phyloP scores from a whole-genome alignment of 2,329 filamentous ascomycete species.

The Trichoderma guizhouense region DNA sequence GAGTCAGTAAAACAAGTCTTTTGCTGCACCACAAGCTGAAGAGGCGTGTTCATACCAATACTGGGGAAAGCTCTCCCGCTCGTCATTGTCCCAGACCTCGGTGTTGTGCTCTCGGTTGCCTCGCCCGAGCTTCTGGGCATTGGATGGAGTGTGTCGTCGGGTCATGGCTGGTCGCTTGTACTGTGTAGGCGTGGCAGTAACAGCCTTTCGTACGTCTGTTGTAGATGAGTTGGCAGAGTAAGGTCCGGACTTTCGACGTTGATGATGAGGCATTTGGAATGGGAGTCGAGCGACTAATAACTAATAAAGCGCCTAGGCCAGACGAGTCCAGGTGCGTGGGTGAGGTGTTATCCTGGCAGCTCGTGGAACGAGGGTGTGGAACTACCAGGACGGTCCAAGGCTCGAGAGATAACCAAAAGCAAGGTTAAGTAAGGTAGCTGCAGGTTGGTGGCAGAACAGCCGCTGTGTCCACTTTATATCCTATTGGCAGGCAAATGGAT shows the following conservation, averaged over 20 bases:
- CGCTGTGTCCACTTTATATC: neutral
- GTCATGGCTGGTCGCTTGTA: conserved; percentile 47
- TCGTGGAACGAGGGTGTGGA: neutral
- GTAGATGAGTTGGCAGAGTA: conserved; percentile 49
- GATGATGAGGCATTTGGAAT: conserved; percentile 54
- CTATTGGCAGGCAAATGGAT: neutral
- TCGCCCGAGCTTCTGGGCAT: conserved; percentile 48
- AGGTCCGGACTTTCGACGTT: conserved; percentile 55
- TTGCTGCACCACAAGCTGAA: conserved; percentile 2
- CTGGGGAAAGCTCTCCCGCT: conserved; percentile 62
- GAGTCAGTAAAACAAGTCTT: conserved; percentile 22
- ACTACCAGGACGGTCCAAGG: conserved; percentile 17
- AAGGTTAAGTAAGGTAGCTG: neutral
- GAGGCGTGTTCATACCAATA: conserved; percentile 51
- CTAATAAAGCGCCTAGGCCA: neutral
- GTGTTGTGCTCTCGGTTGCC: conserved; percentile 51
- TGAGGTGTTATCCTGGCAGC: conserved; percentile 17
- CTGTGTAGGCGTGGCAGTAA: conserved; percentile 44
- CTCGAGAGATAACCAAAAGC: neutral
- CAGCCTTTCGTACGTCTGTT: conserved; percentile 54
- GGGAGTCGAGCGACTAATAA: neutral
- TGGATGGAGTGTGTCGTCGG: conserved; percentile 41
- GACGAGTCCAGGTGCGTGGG: neutral
- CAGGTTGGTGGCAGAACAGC: neutral
- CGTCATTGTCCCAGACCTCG: conserved; percentile 51